Conservation (phyloP, 2,329 filamentous ascomycete species). For the Alternaria longipes region DNA sequence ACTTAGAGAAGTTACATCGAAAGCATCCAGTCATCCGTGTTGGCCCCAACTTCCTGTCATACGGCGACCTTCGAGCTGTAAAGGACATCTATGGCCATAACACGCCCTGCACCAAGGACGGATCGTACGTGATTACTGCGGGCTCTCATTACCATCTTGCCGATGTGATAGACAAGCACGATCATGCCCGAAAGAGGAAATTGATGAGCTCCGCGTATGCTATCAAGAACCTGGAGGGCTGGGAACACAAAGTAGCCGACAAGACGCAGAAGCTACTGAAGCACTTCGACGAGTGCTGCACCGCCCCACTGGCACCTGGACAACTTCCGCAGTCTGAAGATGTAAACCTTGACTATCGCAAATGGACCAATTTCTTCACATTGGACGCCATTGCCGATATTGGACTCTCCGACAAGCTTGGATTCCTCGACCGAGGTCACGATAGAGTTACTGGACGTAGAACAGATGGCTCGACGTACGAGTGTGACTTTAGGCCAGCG, state of each 20-base stretch:
- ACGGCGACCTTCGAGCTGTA: slow-evolving; percentile 49
- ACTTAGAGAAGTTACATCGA: slow-evolving; percentile 58
- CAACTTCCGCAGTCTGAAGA: slow-evolving; percentile 48
- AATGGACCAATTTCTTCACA: slow-evolving; percentile 65
- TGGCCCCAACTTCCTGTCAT: slow-evolving; percentile 45
- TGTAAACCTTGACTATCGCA: slow-evolving; percentile 60
- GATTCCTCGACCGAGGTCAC: slow-evolving; percentile 61
- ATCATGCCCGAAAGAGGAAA: slow-evolving; percentile 63
- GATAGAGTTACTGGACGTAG: slow-evolving; percentile 56
- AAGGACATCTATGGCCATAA: slow-evolving; percentile 64
- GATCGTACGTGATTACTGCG: slow-evolving; percentile 56
- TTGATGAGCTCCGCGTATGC: slow-evolving; percentile 32
- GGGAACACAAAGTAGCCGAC: slow-evolving; percentile 65
- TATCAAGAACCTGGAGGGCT: slow-evolving; percentile 7
- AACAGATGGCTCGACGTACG: slow-evolving; percentile 58
- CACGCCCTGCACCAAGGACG: slow-evolving; percentile 61
- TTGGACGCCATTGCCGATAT: slow-evolving; percentile 67
- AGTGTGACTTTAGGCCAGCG: slow-evolving; percentile 58
- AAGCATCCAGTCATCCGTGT: slow-evolving; percentile 55
- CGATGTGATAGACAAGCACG: slow-evolving; percentile 62
- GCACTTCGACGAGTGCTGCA: slow-evolving; percentile 57
- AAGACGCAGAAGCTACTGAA: slow-evolving; percentile 58
- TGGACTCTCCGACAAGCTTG: slow-evolving; percentile 61
- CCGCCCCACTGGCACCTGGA: slow-evolving; percentile 42
- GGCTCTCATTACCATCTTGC: slow-evolving; percentile 63